Percentiles rank a stretch among this genome's conserved stretches.
Evolutionary conservation across 2,329 filamentous ascomycete genomes (phyloP).

Genomic region (Penicillium glabrum): DNA sequence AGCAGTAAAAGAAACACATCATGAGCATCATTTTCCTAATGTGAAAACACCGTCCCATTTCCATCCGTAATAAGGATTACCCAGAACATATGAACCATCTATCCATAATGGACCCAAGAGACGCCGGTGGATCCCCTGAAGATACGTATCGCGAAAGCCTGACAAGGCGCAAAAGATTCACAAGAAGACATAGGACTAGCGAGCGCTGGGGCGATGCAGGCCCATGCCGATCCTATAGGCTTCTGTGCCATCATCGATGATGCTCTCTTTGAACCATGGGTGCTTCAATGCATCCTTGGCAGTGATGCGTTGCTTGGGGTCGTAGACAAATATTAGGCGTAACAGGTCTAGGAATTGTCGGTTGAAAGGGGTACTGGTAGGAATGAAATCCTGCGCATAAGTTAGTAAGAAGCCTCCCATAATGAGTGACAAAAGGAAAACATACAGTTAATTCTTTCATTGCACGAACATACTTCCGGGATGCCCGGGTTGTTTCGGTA

Average conservation of each 20-base stretch:
- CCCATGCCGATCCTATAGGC: constrained; percentile 58
- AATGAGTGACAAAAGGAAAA: background rate
- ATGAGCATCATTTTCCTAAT: constrained; percentile 24
- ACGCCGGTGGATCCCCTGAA: constrained; percentile 14
- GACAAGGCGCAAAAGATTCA: background rate
- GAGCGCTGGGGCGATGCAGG: constrained; percentile 29
- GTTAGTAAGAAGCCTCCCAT: constrained; percentile 5
- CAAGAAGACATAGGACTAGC: constrained; percentile 6
- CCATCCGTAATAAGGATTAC: constrained; percentile 21
- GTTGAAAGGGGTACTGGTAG: constrained; percentile 60
- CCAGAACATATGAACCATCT: constrained; percentile 23
- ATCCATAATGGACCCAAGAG: constrained; percentile 21
- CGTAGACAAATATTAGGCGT: constrained; percentile 64
- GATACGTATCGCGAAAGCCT: constrained; percentile 4
- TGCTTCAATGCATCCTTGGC: constrained; percentile 66
- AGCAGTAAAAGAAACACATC: constrained; percentile 18
- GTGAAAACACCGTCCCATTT: constrained; percentile 20
- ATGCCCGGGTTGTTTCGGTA: constrained; percentile 61
- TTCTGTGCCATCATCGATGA: constrained; percentile 67
- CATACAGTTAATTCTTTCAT: constrained; percentile 56
- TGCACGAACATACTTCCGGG: constrained; percentile 66
- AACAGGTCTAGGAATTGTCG: constrained; percentile 63
- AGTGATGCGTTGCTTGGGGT: constrained; percentile 64
- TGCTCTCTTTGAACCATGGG: constrained; percentile 64
- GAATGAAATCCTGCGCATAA: constrained; percentile 60